Percentiles rank a stretch among this genome's conserved stretches.
These are phyloP conservation scores for Komagataella pastoris DNA, from an alignment of 805 yeast genomes.

Conservation along the genomic window DNA sequence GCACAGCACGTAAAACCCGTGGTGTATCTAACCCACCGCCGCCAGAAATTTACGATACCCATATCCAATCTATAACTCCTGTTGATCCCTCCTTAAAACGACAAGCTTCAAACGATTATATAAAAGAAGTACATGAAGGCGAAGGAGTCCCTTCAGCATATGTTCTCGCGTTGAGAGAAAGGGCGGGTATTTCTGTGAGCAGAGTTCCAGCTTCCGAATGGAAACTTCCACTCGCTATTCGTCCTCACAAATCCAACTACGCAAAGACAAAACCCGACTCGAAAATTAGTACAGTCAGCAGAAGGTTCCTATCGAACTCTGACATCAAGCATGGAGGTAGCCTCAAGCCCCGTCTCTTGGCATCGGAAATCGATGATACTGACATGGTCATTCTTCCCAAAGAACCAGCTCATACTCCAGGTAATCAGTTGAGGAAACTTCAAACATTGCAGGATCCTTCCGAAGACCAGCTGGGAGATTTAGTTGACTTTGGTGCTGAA, in stretches of 20 bases:
- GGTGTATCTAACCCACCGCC: background rate
- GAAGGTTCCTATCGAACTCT: conserved; percentile 11
- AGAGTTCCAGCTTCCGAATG: conserved; percentile 13
- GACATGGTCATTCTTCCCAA: conserved; percentile 23
- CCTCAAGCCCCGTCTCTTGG: conserved; percentile 52
- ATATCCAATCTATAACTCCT: background rate
- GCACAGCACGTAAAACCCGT: background rate
- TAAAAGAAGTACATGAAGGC: conserved; percentile 1
- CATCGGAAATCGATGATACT: conserved; percentile 63
- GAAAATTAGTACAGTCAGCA: background rate
- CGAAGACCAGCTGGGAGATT: background rate
- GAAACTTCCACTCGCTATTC: conserved; percentile 8
- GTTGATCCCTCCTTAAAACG: background rate
- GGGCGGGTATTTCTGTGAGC: conserved; percentile 28
- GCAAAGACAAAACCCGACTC: background rate
- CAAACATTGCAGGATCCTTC: conserved; percentile 1
- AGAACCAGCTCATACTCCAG: conserved; percentile 17
- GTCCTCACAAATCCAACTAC: conserved; percentile 6
- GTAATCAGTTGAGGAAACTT: conserved; percentile 15
- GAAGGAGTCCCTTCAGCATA: conserved; percentile 35
- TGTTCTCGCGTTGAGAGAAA: conserved; percentile 27
- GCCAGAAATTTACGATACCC: background rate
- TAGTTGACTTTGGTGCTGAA: conserved; percentile 5
- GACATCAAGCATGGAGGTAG: conserved; percentile 47
- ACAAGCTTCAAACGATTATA: background rate